Conservation (phyloP, 495 filamentous ascomycete genomes). For the Bacidia rubella region DNA sequence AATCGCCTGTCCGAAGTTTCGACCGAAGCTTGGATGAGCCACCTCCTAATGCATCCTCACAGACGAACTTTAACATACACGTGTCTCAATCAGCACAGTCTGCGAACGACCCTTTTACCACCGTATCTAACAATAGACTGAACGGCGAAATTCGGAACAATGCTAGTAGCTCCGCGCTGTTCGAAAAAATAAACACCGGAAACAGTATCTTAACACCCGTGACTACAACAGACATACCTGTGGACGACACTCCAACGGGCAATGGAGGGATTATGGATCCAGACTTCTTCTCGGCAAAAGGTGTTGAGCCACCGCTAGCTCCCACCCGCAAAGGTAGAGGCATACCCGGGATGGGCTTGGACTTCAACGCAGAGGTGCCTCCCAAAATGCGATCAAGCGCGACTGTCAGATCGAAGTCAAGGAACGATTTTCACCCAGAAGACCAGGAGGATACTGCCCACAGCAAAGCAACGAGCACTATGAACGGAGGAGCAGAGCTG, state of each 20-base stretch:
- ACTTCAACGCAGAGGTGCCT: constrained; percentile 42
- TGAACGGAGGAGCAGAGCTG: constrained; percentile 35
- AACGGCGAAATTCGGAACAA: constrained; percentile 29
- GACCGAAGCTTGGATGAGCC: constrained; percentile 22
- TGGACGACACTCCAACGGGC: constrained; percentile 26
- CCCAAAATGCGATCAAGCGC: constrained; percentile 48
- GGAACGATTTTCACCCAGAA: constrained; percentile 36
- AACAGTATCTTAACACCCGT: constrained; percentile 21
- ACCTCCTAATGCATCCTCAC: constrained; percentile 27
- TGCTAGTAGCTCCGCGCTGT: constrained; percentile 39
- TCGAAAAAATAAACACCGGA: constrained; percentile 44
- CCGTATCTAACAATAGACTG: constrained; percentile 24
- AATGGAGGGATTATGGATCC: constrained; percentile 6
- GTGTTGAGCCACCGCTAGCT: constrained; percentile 51
- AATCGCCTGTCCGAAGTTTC: constrained; percentile 21
- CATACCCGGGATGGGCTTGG: constrained; percentile 39
- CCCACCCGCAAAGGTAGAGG: constrained; percentile 48
- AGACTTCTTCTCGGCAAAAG: constrained; percentile 10
- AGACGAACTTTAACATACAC: constrained; percentile 32
- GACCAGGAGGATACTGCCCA: constrained; percentile 26
- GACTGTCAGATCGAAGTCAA: constrained; percentile 33
- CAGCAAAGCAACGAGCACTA: constrained; percentile 27
- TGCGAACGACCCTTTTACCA: constrained; percentile 34
- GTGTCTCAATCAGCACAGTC: constrained; percentile 18
- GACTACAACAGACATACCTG: constrained; percentile 17